phyloP scores from a whole-genome alignment of 1,139 yeast genomes.

The Suhomyces choctaworum region DNA sequence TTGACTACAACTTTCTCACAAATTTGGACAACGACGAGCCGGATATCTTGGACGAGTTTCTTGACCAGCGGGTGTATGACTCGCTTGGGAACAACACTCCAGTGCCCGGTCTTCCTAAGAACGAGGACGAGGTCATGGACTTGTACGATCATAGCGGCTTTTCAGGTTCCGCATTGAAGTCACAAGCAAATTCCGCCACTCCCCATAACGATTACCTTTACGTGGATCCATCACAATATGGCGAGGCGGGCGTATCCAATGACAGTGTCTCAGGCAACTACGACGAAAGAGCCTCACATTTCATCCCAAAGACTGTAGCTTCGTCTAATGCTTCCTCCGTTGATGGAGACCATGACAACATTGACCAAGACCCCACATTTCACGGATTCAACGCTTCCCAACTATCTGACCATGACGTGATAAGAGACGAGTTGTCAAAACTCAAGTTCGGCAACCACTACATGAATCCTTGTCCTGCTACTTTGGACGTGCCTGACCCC shows the following conservation, averaged over 20 bases:
- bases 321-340: slow-evolving; percentile 2
- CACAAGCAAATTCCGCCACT: slow-evolving; percentile 5
- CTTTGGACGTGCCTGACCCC: slow-evolving; percentile 33
- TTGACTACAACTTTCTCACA: slow-evolving; percentile 17
- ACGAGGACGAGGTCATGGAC: slow-evolving; percentile 17
- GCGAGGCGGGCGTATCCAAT: slow-evolving; percentile 8
- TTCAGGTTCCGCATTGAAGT: neutral
- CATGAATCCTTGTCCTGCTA: slow-evolving; percentile 41
- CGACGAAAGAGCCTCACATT: slow-evolving; percentile 6
- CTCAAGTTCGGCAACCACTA: slow-evolving; percentile 55
- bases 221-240: slow-evolving; percentile 21
- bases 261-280: slow-evolving; percentile 21
- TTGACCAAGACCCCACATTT: slow-evolving; percentile 1
- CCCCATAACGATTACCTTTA: slow-evolving; percentile 26
- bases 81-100: slow-evolving; percentile 32
- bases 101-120: slow-evolving; percentile 8
- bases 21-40: slow-evolving; percentile 30
- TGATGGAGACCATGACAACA: slow-evolving; percentile 2
- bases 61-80: slow-evolving; percentile 57
- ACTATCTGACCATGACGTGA: slow-evolving; percentile 43
- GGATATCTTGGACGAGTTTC: slow-evolving; percentile 54
- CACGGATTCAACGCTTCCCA: slow-evolving; percentile 9
- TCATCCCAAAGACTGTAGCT: neutral
- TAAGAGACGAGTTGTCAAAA: slow-evolving; percentile 54
- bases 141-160: slow-evolving; percentile 1